phyloP scores from a whole-genome alignment of 2,329 filamentous ascomycete genomes.

The Huntiella decipiens region DNA sequence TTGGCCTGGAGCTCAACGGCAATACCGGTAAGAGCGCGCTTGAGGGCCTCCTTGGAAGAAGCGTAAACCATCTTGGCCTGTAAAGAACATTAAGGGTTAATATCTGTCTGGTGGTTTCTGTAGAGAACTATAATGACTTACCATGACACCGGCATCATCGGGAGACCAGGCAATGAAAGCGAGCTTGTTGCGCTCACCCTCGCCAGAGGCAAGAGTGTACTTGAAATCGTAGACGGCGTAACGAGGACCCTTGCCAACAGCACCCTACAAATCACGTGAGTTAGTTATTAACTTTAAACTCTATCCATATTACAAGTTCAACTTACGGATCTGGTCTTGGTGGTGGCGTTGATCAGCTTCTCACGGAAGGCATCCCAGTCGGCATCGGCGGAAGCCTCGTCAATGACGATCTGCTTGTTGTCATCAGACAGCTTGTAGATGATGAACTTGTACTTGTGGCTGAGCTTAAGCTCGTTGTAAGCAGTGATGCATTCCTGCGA shows the following conservation, averaged over 20 bases:
- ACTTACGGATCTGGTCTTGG: conserved; percentile 48
- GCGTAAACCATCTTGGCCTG: conserved; percentile 83
- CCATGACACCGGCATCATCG: conserved; percentile 62
- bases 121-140: conserved; percentile 23
- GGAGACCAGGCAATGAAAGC: conserved; percentile 65
- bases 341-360: conserved; percentile 54
- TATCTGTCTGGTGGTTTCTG: neutral
- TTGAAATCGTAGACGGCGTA: conserved; percentile 77
- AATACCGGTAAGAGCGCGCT: conserved; percentile 58
- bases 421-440: conserved; percentile 76
- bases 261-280: conserved; percentile 24
- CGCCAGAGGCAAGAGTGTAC: conserved; percentile 52
- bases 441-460: conserved; percentile 68
- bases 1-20: conserved; percentile 68
- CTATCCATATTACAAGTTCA: neutral
- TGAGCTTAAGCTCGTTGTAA: conserved; percentile 71
- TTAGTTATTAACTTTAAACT: neutral
- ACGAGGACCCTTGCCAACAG: conserved; percentile 48
- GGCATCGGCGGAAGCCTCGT: conserved; percentile 46
- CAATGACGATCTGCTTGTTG: conserved; percentile 65
- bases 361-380: conserved; percentile 59
- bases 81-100: neutral
- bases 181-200: conserved; percentile 61
- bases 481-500: conserved; percentile 48
- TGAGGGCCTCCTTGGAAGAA: conserved; percentile 72